Evolutionary conservation across 176 grass and related monocot species (phyloP).

Genomic region (Leersia perrieri): DNA sequence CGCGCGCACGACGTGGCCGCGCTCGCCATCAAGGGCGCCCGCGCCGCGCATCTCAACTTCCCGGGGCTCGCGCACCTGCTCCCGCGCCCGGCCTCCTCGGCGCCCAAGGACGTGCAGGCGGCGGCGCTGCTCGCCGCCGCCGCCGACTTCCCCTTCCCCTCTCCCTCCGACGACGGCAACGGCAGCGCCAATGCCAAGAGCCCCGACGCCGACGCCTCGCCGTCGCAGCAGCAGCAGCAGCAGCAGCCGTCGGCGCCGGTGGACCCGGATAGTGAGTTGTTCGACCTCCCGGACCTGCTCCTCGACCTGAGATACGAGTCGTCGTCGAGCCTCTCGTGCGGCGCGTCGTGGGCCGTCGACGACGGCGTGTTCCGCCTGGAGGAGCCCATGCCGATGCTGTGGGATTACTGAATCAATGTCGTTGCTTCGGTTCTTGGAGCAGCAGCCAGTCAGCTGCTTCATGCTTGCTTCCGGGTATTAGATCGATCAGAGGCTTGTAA

Average conservation of each 20-base stretch:
- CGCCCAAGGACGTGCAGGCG: conserved; percentile 61
- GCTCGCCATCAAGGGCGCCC: conserved; percentile 65
- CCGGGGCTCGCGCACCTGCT: conserved; percentile 46
- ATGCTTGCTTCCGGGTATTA: background rate
- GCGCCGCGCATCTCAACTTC: conserved; percentile 58
- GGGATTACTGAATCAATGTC: conserved; percentile 64
- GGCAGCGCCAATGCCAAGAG: conserved; percentile 47
- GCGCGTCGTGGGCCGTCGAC: conserved; percentile 46
- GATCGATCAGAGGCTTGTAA: conserved; percentile 33
- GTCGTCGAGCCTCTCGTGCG: conserved; percentile 32
- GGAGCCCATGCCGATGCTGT: conserved; percentile 70
- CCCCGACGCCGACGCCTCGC: conserved; percentile 6
- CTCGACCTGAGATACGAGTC: conserved; percentile 73
- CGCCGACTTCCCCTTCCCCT: conserved; percentile 19
- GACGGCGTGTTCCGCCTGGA: conserved; percentile 64
- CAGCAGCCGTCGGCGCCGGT: background rate
- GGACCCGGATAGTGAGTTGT: conserved; percentile 55
- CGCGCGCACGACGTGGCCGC: conserved; percentile 78
- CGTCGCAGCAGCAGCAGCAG: no score
- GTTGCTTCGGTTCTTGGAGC: background rate
- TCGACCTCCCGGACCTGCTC: conserved; percentile 85
- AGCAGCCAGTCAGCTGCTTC: background rate
- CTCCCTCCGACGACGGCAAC: no score
- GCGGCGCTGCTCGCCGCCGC: conserved; percentile 50
- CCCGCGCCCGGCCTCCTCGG: conserved; percentile 39